Base-by-base conservation (phyloP, 352 stramenopile species). In the Phytophthora uliginosa region DNA sequence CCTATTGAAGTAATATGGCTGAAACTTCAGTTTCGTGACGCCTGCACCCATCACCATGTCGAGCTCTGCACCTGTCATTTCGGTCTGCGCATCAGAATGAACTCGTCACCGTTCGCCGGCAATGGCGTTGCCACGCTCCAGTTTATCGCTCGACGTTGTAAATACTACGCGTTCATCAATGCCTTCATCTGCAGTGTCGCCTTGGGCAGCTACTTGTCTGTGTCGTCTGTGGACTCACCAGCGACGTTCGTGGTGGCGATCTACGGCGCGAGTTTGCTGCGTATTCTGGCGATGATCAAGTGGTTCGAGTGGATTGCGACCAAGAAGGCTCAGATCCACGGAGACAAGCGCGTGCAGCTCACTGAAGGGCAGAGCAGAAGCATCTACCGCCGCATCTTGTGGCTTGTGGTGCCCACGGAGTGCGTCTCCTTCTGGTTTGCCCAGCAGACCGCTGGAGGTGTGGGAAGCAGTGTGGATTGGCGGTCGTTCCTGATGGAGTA, bases 251-350 rank as follows among this genome's bases (percentile, higher is more conserved):
- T 74, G 7, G 22, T 72, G 9, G 70, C 66, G 17, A 58, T 92
- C 7, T 95, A 95, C 64, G 54, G 26, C 2, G 70, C 75, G 4
- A 74, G 59, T 45, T 60, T 94, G 17, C 28, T 90, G 48, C 89
- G 89, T 12, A 90, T 95, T 66, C 52, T 87, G 7, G 71, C 63
- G 28, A 84, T 92, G 71, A 59, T 95, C 34, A 69, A 72, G 55
- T 95, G 89, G 89, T 95, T 95, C 71, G 78, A 95, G 59, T 92
- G 86, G 89, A 90, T 95, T 58, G 80, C 75, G n/a, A 90, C 81
- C 22, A 85, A 79, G 58, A 95, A 95, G 59, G 17, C 20, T 40
- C 84, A 84, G 63, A 94, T 95, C 65, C 77, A 91, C 40, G 84
- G 77, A 26, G 71, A 83, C 34, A 94, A 92, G 64, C 87, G 85